Evolutionary conservation across 768 basidiomycete genomes (phyloP), one percentile per base, ranked within the genome.

Genomic region (Rhodotorula paludigena): DNA sequence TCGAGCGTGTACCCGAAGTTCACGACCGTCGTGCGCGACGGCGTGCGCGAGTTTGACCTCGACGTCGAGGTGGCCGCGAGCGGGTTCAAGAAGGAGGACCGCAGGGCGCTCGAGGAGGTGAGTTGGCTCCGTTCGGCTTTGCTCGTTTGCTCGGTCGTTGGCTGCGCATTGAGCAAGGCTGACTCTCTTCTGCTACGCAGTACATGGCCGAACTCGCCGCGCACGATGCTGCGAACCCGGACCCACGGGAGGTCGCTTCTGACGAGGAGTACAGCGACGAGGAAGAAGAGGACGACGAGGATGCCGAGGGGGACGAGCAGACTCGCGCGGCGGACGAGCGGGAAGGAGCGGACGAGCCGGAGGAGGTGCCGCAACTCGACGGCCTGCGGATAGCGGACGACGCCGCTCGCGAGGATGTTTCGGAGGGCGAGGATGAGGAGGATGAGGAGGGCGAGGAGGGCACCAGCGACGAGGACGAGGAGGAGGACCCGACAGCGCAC

Each of bases 51-150:
- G 30, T 91, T 91, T 78, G 82, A 84, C 65, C 80, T 97, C 54
- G 96, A 99, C 80, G 86, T 96, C 28, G 83, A 90, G 72, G 93
- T 97, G 11, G 88, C 89, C 56, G 96, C 96, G 5, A 94, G 91
- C 81, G 94, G 94, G 33, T 97, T 94, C 78, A 86, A 86, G 67
- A 83, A 87, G 73, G 87, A 87, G 74, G 87, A 94, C 76, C 85
- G 89, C 82, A 85, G 86, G 75, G 80, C 84, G 48, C 80, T 97
- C 62, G 90, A 92, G 79, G 86, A 92, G 82, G 93, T 93, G 67
- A 75, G 84, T 39, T 74, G 2, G 15, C 11, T 12, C 25, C 36
- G n/a, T 11, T 28, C 55, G 7, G 38, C 28, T 23, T 60, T 32
- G 25, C 48, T n/a, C n/a, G n/a, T 59, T 54, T 23, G 18, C 39